phyloP scores from a whole-genome alignment of 805 yeast species.

The Nakazawaea ambrosiae region DNA sequence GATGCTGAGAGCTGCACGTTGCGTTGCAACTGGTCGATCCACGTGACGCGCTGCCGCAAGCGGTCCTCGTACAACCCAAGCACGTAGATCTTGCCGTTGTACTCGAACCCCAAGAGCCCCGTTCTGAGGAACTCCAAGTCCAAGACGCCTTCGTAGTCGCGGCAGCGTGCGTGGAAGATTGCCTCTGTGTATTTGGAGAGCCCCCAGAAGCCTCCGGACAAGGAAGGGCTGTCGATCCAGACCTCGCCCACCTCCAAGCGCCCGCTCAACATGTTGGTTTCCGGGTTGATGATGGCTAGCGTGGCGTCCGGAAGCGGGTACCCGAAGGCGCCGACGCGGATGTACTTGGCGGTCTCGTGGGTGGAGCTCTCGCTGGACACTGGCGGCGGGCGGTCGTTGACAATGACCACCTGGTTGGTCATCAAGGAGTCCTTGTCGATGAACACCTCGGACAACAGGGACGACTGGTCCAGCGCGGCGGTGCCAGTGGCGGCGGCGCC shows the following conservation, averaged over 20 bases:
- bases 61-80: slow-evolving; percentile 90
- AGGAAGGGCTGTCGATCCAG: slow-evolving; percentile 93
- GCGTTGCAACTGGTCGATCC: slow-evolving; percentile 43
- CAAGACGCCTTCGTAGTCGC: slow-evolving; percentile 60
- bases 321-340: slow-evolving; percentile 88
- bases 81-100: slow-evolving; percentile 80
- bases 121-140: slow-evolving; percentile 84
- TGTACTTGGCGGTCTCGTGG: slow-evolving; percentile 36
- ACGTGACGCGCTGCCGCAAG: slow-evolving; percentile 66
- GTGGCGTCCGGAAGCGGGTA: slow-evolving; percentile 93
- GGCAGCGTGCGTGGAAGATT: slow-evolving; percentile 77
- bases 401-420: slow-evolving; percentile 62
- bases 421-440: slow-evolving; percentile 70
- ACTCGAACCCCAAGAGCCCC: slow-evolving; percentile 83
- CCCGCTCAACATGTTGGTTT: slow-evolving; percentile 66
- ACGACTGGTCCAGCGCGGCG: slow-evolving; percentile 21
- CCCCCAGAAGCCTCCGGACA: slow-evolving; percentile 88
- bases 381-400: slow-evolving; percentile 51
- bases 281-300: slow-evolving; percentile 90
- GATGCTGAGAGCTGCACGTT: slow-evolving; percentile 16
- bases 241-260: slow-evolving; percentile 87
- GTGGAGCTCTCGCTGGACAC: slow-evolving; percentile 26
- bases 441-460: slow-evolving; percentile 55
- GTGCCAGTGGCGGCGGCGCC: slow-evolving; percentile 30
- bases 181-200: slow-evolving; percentile 57